These are phyloP conservation scores for Pezicula rhizophila DNA, from an alignment of 2,329 filamentous ascomycete genomes.

Conservation along the genomic window DNA sequence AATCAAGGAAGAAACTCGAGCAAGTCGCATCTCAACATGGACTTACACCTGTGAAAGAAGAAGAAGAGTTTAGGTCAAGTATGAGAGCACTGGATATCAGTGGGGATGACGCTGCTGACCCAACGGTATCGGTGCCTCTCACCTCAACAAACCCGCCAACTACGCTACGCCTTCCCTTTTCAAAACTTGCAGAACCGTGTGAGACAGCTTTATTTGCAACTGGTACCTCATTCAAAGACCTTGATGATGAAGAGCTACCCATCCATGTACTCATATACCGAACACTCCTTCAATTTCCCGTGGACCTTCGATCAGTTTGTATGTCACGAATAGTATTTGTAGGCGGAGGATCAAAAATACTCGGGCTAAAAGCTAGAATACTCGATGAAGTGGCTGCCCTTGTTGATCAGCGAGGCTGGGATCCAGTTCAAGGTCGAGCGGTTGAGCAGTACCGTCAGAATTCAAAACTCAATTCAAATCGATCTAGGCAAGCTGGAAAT, in stretches of 20 bases:
- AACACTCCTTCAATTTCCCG: slow-evolving; percentile 65
- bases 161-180: slow-evolving; percentile 61
- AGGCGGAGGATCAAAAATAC: slow-evolving; percentile 71
- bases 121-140: slow-evolving; percentile 35
- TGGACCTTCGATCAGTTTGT: slow-evolving; percentile 78
- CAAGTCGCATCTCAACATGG: slow-evolving; percentile 22
- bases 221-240: slow-evolving; percentile 44
- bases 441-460: slow-evolving; percentile 45
- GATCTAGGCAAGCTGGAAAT: slow-evolving; percentile 13
- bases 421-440: slow-evolving; percentile 65
- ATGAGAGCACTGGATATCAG: slow-evolving; percentile 19
- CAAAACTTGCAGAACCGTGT: slow-evolving; percentile 64
- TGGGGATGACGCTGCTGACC: slow-evolving; percentile 10
- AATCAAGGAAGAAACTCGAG: slow-evolving; percentile 16
- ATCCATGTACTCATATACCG: slow-evolving; percentile 72
- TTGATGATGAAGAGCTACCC: slow-evolving; percentile 84
- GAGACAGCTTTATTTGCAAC: slow-evolving; percentile 70
- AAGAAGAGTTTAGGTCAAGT: slow-evolving; percentile 41
- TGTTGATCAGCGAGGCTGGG: slow-evolving; percentile 68
- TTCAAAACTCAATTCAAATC: slow-evolving; percentile 22
- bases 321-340: slow-evolving; percentile 86
- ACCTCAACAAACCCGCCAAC: slow-evolving; percentile 39
- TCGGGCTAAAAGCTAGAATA: slow-evolving; percentile 73
- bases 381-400: slow-evolving; percentile 67
- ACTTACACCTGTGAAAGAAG: slow-evolving; percentile 49